phyloP scores from a whole-genome alignment of 768 basidiomycete genomes.

The Xerocomellus chrysenteron region DNA sequence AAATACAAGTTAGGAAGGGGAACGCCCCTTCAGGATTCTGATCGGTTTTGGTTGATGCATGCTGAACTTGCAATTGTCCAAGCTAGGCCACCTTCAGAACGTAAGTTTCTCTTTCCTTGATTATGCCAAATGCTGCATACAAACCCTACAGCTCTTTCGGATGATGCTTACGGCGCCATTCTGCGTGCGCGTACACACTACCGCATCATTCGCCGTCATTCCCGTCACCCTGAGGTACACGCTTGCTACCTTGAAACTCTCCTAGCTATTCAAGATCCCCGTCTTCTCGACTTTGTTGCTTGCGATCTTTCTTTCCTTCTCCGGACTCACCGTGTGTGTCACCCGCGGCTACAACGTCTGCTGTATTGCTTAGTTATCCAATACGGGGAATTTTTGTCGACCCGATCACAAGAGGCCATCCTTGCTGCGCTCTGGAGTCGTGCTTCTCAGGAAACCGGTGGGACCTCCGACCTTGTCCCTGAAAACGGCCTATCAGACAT shows the following conservation, averaged over 20 bases:
- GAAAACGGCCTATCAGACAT: not conserved
- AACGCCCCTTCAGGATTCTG: slow-evolving; percentile 38
- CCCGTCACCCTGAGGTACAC: slow-evolving; percentile 44
- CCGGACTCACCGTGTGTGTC: slow-evolving; percentile 32
- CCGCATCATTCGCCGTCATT: slow-evolving; percentile 36
- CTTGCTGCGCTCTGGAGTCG: slow-evolving; percentile 39
- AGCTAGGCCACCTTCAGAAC: not conserved
- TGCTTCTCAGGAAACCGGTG: slow-evolving; percentile 6
- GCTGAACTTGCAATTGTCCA: slow-evolving; percentile 38
- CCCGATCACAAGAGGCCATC: slow-evolving; percentile 32
- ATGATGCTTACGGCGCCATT: slow-evolving; percentile 14
- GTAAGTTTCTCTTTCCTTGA: slow-evolving; percentile 14
- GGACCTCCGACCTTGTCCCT: not conserved
- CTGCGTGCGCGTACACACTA: slow-evolving; percentile 43
- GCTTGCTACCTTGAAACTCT: slow-evolving; percentile 46
- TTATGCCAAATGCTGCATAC: slow-evolving; percentile 5
- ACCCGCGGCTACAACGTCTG: slow-evolving; percentile 38
- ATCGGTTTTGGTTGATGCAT: slow-evolving; percentile 64
- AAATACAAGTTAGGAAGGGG: slow-evolving; percentile 42
- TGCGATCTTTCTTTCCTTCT: slow-evolving; percentile 36
- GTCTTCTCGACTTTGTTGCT: slow-evolving; percentile 34
- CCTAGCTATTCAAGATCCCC: slow-evolving; percentile 27
- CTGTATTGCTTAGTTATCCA: slow-evolving; percentile 41
- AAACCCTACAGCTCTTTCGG: slow-evolving; percentile 11
- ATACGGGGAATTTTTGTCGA: slow-evolving; percentile 24